A percentile compares a stretch with the other conserved stretches of the same genome.
Evolutionary conservation across 2,329 filamentous ascomycete species (phyloP).

Genomic region (Fusarium paranaense): DNA sequence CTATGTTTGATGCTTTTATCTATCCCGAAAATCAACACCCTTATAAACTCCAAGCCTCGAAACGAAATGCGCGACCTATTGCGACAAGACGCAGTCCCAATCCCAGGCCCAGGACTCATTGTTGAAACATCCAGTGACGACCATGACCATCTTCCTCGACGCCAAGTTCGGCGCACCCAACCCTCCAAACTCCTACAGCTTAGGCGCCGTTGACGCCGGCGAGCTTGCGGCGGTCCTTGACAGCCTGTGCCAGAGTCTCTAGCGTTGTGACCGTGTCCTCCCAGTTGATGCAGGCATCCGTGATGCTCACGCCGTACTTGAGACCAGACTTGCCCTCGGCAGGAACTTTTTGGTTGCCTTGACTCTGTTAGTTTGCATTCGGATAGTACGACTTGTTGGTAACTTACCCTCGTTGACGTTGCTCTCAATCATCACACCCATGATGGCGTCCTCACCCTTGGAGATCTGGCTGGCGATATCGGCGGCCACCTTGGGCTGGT

Average conservation of each 20-base stretch:
- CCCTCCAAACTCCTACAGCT: not conserved
- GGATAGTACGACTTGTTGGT: not conserved
- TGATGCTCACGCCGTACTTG: slow-evolving; percentile 96
- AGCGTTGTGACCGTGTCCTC: slow-evolving; percentile 86
- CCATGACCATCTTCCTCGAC: not conserved
- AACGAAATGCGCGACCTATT: slow-evolving; percentile 28
- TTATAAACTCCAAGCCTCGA: slow-evolving; percentile 42
- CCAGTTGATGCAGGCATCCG: slow-evolving; percentile 97
- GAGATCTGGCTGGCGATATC: slow-evolving; percentile 86
- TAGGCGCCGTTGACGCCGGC: slow-evolving; percentile 41
- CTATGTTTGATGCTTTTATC: slow-evolving; percentile 32
- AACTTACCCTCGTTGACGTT: slow-evolving; percentile 89
- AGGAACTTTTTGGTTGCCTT: slow-evolving; percentile 89
- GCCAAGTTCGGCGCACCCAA: not conserved
- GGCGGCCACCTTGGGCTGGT: slow-evolving; percentile 93
- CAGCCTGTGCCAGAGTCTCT: slow-evolving; percentile 81
- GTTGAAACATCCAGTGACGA: slow-evolving; percentile 3
- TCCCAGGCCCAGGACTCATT: slow-evolving; percentile 1
- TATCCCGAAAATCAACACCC: slow-evolving; percentile 40
- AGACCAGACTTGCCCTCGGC: slow-evolving; percentile 85
- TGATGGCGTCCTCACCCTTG: slow-evolving; percentile 85
- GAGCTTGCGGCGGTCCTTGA: slow-evolving; percentile 67
- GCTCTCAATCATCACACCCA: slow-evolving; percentile 99
- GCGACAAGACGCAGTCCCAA: slow-evolving; percentile 23
- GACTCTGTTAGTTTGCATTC: slow-evolving; percentile 41